A percentile compares a stretch with the other conserved stretches of the same genome.
These are phyloP conservation scores for Gossypium ekmanianum DNA, from an alignment of 345 rosid genomes.

Conservation along the genomic window DNA sequence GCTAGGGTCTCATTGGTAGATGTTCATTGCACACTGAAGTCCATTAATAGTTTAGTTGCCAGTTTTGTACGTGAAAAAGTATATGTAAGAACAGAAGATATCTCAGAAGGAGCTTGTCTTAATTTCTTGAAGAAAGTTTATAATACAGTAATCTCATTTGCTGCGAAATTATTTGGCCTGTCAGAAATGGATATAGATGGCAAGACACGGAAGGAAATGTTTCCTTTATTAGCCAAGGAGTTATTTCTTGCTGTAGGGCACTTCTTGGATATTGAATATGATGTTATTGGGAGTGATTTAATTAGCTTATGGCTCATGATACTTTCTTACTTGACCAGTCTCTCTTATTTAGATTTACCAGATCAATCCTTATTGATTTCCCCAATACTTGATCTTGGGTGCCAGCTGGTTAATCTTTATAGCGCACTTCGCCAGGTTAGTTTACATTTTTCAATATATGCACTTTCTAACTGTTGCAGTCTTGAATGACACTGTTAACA, in stretches of 20 bases:
- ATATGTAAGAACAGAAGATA: constrained; percentile 72
- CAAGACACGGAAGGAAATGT: constrained; percentile 30
- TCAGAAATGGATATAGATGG: constrained; percentile 27
- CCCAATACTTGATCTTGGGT: constrained; percentile 47
- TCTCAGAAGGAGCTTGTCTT: constrained; percentile 69
- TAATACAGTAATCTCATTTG: constrained; percentile 44
- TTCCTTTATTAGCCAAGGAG: constrained; percentile 54
- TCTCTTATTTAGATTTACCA: constrained; percentile 32
- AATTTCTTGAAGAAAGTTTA: constrained; percentile 65
- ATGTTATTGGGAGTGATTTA: constrained; percentile 65
- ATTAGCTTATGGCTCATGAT: constrained; percentile 59
- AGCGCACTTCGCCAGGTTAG: constrained; percentile 93
- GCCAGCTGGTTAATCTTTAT: constrained; percentile 70
- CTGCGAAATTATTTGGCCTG: constrained; percentile 33
- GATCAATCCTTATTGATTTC: constrained; percentile 37
- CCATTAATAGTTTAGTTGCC: constrained; percentile 53
- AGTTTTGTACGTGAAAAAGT: constrained; percentile 47
- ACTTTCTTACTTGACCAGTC: constrained; percentile 50
- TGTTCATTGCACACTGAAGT: constrained; percentile 44
- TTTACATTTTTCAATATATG: constrained; percentile 10
- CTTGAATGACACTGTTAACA: neutral
- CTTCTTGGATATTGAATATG: constrained; percentile 73
- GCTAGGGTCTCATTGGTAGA: constrained; percentile 33
- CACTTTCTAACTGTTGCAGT: neutral
- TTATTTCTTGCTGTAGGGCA: constrained; percentile 49